Evolutionary conservation across 768 basidiomycete species (phyloP).

Genomic region (Pisolithus orientalis): DNA sequence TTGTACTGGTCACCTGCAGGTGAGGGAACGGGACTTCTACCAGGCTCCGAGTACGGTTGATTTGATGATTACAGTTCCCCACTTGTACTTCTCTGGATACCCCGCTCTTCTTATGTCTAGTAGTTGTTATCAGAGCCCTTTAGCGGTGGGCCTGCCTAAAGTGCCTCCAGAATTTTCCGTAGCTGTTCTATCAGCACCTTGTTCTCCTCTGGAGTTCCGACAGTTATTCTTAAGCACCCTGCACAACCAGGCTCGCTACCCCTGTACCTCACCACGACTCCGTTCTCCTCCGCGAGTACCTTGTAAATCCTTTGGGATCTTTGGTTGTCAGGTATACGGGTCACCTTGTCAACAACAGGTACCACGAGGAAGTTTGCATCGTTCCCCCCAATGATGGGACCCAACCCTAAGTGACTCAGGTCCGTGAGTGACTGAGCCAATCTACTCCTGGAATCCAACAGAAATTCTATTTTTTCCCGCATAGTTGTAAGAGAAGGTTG

Average conservation of each 20-base stretch:
- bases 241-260: conserved; percentile 82
- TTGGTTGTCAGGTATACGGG: conserved; percentile 43
- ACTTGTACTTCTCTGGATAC: too few relatives aligned
- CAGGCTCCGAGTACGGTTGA: too few relatives aligned
- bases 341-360: conserved; percentile 53
- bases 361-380: conserved; percentile 89
- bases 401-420: conserved; percentile 51
- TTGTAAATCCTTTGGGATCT: conserved; percentile 68
- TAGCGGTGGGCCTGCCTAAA: conserved; percentile 7
- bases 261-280: conserved; percentile 87
- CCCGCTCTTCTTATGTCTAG: too few relatives aligned
- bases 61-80: too few relatives aligned
- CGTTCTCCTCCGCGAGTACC: conserved; percentile 74
- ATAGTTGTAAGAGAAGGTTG: conserved; percentile 55
- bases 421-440: conserved; percentile 47
- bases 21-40: too few relatives aligned
- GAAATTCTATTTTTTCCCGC: conserved; percentile 54
- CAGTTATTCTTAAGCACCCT: conserved; percentile 84
- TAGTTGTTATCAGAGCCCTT: too few relatives aligned
- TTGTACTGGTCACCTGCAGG: too few relatives aligned
- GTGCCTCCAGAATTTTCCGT: conserved; percentile 37
- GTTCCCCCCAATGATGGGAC: conserved; percentile 68
- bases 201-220: conserved; percentile 84
- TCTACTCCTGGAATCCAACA: conserved; percentile 50
- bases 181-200: conserved; percentile 49